A percentile compares a stretch with the other conserved stretches of the same genome.
These are phyloP conservation scores for Saccharomycopsis sp. DNA, from an alignment of 805 yeast species.

Conservation along the genomic window DNA sequence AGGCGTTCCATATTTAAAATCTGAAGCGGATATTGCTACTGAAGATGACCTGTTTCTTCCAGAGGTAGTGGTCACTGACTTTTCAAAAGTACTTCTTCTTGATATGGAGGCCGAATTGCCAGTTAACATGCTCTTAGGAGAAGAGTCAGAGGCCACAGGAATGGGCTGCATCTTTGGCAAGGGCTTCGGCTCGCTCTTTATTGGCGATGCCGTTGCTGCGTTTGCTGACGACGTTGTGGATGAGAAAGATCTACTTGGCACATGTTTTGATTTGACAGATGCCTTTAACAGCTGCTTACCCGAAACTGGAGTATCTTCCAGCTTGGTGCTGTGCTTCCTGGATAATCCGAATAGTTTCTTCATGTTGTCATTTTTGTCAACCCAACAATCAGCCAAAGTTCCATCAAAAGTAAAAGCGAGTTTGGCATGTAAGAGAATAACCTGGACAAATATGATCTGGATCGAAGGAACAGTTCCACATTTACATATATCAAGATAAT, in stretches of 20 bases:
- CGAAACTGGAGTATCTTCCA: neutral
- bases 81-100: conserved; percentile 1
- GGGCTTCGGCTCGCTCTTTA: conserved; percentile 7
- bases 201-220: neutral
- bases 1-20: conserved; percentile 1
- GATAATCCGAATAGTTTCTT: neutral
- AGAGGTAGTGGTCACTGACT: neutral
- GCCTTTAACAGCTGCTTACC: neutral
- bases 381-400: neutral
- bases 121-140: neutral
- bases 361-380: neutral
- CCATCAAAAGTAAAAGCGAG: neutral
- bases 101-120: neutral
- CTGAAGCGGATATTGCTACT: neutral
- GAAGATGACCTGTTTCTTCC: neutral
- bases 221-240: neutral
- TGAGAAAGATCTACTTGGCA: neutral
- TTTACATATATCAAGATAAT: neutral
- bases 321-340: neutral
- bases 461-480: neutral
- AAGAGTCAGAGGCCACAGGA: neutral
- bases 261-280: neutral
- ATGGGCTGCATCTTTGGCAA: conserved; percentile 12
- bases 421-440: neutral
- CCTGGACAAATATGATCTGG: neutral